These are phyloP conservation scores for Erysimum cheiranthoides DNA, from an alignment of 345 rosid species.

Conservation along the genomic window DNA sequence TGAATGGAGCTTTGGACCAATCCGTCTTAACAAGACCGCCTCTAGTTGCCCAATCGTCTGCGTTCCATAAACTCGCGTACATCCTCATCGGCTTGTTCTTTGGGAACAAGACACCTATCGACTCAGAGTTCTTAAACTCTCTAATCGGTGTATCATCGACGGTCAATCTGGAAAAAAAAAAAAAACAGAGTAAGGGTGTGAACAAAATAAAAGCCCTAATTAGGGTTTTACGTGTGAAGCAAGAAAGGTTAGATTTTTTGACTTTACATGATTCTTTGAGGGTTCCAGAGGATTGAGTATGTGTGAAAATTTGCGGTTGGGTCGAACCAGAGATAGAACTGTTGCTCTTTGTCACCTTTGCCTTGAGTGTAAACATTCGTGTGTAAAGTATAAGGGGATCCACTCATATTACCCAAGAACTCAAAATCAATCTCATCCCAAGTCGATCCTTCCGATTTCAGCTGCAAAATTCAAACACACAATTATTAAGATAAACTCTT, in stretches of 20 bases:
- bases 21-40: constrained; percentile 68
- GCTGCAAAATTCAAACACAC: constrained; percentile 3
- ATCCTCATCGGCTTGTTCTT: constrained; percentile 67
- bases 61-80: constrained; percentile 67
- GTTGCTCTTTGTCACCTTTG: constrained; percentile 53
- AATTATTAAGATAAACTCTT: not conserved
- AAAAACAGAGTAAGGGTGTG: not conserved
- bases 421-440: constrained; percentile 59
- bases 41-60: constrained; percentile 69
- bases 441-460: constrained; percentile 36
- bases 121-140: constrained; percentile 61
- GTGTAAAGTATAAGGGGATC: constrained; percentile 52
- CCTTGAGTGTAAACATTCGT: constrained; percentile 54
- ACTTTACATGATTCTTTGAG: constrained; percentile 50
- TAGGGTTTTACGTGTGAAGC: constrained; percentile 11
- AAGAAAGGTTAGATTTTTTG: constrained; percentile 15
- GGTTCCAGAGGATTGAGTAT: constrained; percentile 55
- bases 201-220: not conserved
- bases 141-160: constrained; percentile 67
- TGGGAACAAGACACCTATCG: constrained; percentile 59
- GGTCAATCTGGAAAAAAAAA: constrained; percentile 43
- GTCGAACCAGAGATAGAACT: constrained; percentile 52
- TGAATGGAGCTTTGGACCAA: constrained; percentile 59
- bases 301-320: constrained; percentile 49
- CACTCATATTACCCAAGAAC: constrained; percentile 53